Evolutionary conservation across 495 filamentous ascomycete genomes (phyloP), one percentile per base, ranked within the genome.

Genomic region (Talaromyces stipitatus): DNA sequence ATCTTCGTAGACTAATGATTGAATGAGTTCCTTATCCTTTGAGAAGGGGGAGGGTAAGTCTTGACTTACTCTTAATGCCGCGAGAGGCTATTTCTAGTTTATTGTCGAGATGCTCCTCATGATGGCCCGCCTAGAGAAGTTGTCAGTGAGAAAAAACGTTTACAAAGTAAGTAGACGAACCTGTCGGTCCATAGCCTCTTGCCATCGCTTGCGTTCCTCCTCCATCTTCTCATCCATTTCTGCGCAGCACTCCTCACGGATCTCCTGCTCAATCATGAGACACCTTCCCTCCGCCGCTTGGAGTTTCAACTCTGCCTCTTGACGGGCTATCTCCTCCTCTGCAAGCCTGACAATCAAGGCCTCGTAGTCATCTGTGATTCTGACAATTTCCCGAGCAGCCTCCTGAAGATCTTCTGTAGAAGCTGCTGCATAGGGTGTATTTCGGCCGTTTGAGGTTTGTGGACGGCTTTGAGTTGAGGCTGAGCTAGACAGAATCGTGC

Each of bases 51-150:
- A 50, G n/a, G 7, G 27, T 12, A 22, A 16, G 11, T 5, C 29
- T 47, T 55, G 54, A 61, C 70, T 65, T 66, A 78, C 77, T 78
- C 60, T 80, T 79, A 36, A 92, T 85, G 14, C 82, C 81, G 33
- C 86, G 78, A 48, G 87, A 84, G 50, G 96, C 74, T 22, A 97
- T 82, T 64, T 97, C 94, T 9, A 97, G 78, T 72, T 98, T 98
- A 61, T 82, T 80, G 67, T 97, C 91, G 57, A 95, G 77, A 70
- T 94, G 91, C 66, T 90, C 90, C 38, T 95, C 89, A 32, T 81
- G 77, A 36, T 75, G 75, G 33, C 80, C 84, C 55, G 72, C 64
- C 75, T 78, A 55, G 14, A 30, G 33, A 26, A 1, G 24, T 28
- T 18, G 52, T 72, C 43, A 70, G 67, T 54, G 32, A 58, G 1